phyloP scores from a whole-genome alignment of 192 early-diverging fungal genomes.

The Umbelopsis ramanniana region DNA sequence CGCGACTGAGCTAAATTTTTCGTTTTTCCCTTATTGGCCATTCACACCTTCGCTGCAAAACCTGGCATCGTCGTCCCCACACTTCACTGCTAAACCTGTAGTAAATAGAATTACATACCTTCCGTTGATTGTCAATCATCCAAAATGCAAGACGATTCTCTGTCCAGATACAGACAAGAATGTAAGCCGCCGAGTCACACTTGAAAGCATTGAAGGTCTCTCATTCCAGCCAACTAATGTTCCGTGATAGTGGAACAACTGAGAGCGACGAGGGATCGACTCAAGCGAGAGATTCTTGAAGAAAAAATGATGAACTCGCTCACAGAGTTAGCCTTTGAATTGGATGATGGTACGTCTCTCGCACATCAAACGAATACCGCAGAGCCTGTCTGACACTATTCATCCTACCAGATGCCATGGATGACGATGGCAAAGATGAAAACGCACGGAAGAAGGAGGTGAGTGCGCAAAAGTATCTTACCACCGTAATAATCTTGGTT shows the following conservation, averaged over 20 bases:
- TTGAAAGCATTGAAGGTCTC: neutral
- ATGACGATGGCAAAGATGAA: constrained; percentile 7
- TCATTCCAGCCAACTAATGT: neutral
- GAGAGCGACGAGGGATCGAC: neutral
- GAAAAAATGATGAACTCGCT: constrained; percentile 18
- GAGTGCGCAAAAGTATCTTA: neutral
- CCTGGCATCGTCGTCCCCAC: too few species aligned
- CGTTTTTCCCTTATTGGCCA: too few species aligned
- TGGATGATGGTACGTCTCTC: neutral
- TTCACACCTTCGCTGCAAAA: too few species aligned
- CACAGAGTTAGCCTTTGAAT: neutral
- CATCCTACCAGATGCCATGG: neutral
- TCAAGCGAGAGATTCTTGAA: constrained; percentile 11
- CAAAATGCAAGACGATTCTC: constrained; percentile 1
- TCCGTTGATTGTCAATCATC: neutral
- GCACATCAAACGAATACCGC: neutral
- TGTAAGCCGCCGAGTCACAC: neutral
- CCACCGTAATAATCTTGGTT: neutral
- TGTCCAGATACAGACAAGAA: constrained; percentile 9
- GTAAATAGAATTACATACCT: neutral
- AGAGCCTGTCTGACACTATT: neutral
- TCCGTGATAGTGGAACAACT: neutral
- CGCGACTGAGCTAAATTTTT: too few species aligned
- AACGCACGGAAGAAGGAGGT: neutral
- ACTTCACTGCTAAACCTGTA: too few species aligned